Evolutionary conservation across 2,329 filamentous ascomycete species (phyloP), one percentile per base, ranked within the genome.

Genomic region (Westerdykella sp.): DNA sequence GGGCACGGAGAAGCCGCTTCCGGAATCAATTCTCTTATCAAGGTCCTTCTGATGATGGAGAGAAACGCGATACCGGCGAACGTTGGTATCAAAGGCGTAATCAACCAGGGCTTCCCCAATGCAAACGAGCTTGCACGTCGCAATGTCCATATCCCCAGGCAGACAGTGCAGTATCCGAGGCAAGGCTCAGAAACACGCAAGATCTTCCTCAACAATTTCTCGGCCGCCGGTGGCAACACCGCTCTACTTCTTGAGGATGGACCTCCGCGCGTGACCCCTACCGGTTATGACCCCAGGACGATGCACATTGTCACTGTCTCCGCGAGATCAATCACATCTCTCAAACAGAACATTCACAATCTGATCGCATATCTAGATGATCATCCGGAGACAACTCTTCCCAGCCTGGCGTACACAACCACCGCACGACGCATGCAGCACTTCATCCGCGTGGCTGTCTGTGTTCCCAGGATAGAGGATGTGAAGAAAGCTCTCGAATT

Each of bases 1-100:
- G 74, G 74, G 34, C 74, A 77, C 56, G 74, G 73, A 34, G 74
- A 77, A 57, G 74, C 74, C 49, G 73, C 73, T 30, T 76, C 74
- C 30, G 74, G 74, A 49, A 74, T 77, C 64, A 76, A 75, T 54
- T 75, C 74, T 7, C 62, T 77, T 13, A 63, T 71, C 60, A 77
- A 77, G 63, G 69, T 74, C 13, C 53, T 77, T 52, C 65, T 76
- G 62, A 77, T 77, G 74, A 65, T 76, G 66, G 68, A 74, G 64
- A 72, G 76, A 60, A 68, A 73, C 52, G 69, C 71, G 43, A 77
- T 77, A 32, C 74, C 74, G 15, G 72, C 74, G 60, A 75, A 77
- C 45, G 72, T 76, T 38, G 74, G 74, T 53, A 76, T 77, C 63
- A 77, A 77, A 62, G 73, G 72, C 37, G 70, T 73, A 42, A 74